These are phyloP conservation scores for Neofusicoccum parvum DNA, from an alignment of 2,329 filamentous ascomycete species.

Conservation along the genomic window DNA sequence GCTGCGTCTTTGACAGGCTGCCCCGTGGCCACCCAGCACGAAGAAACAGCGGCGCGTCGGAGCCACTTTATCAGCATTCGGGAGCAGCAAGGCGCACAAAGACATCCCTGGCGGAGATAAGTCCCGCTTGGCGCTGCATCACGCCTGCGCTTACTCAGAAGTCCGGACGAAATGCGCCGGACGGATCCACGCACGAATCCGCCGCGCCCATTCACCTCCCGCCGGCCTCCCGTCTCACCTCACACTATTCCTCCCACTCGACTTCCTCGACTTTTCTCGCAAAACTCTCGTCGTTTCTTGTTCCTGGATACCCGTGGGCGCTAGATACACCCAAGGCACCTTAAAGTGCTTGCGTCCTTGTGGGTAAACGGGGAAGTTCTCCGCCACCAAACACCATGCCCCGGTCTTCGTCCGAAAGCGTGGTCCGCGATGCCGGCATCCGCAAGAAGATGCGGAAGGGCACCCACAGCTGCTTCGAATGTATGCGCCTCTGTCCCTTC, in stretches of 20 bases:
- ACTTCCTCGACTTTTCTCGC: background rate
- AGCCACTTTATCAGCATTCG: too few relatives aligned
- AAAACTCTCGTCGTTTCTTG: background rate
- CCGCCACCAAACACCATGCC: conserved; percentile 3
- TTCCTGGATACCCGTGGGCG: background rate
- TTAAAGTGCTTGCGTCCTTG: background rate
- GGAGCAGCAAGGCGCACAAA: too few relatives aligned
- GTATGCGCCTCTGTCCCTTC: conserved; percentile 30
- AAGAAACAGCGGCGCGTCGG: background rate
- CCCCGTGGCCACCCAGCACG: background rate
- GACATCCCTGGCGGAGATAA: background rate
- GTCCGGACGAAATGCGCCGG: background rate
- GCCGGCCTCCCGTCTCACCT: background rate
- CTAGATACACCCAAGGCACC: background rate
- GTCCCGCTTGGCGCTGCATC: too few relatives aligned
- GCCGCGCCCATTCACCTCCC: background rate
- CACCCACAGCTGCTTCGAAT: conserved; percentile 49
- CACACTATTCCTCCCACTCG: background rate
- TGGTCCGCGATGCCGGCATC: conserved; percentile 27
- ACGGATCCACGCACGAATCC: conserved; percentile 1
- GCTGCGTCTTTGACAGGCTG: background rate
- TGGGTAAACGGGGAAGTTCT: background rate
- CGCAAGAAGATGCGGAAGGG: conserved; percentile 49
- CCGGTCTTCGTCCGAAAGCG: conserved; percentile 18
- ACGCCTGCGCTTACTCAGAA: background rate